Conservation (phyloP, 2,329 filamentous ascomycete genomes). For the Exophiala sideris region DNA sequence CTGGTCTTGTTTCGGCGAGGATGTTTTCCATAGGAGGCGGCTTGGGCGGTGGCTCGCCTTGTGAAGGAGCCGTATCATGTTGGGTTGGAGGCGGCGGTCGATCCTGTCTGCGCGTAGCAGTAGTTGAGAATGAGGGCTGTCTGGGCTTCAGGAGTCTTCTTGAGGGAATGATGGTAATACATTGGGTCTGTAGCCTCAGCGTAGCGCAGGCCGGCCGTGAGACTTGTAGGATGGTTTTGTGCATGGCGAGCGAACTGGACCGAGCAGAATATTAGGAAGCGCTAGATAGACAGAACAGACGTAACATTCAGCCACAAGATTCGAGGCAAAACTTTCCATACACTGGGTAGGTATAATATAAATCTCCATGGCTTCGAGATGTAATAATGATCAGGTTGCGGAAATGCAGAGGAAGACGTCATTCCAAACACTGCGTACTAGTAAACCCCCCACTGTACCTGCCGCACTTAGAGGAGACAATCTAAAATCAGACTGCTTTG, state of each 20-base stretch:
- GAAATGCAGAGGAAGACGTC: too few species aligned
- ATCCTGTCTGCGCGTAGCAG: conserved; percentile 5
- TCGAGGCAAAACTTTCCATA: too few species aligned
- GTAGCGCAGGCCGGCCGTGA: conserved; percentile 10
- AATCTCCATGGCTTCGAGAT: too few species aligned
- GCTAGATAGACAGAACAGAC: too few species aligned
- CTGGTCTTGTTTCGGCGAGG: conserved; percentile 44
- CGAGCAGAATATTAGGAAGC: too few species aligned
- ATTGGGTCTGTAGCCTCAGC: background rate
- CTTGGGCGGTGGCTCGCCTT: conserved; percentile 30
- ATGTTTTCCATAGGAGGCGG: conserved; percentile 35
- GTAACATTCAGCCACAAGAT: too few species aligned
- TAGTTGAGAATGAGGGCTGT: background rate
- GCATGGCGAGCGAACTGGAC: conserved; percentile 4
- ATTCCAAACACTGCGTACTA: too few species aligned
- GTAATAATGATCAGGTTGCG: too few species aligned
- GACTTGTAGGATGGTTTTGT: conserved; percentile 1
- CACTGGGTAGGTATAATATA: too few species aligned
- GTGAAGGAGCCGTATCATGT: conserved; percentile 5
- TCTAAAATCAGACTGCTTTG: too few species aligned
- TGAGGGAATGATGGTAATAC: conserved; percentile 1
- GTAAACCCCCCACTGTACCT: too few species aligned
- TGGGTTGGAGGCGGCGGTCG: conserved; percentile 1
- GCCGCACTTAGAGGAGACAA: too few species aligned
- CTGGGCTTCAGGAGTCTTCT: conserved; percentile 1